A percentile compares a stretch with the other conserved stretches of the same genome.
phyloP scores from a whole-genome alignment of 306 rosid genomes.

The Sicyos edulis region DNA sequence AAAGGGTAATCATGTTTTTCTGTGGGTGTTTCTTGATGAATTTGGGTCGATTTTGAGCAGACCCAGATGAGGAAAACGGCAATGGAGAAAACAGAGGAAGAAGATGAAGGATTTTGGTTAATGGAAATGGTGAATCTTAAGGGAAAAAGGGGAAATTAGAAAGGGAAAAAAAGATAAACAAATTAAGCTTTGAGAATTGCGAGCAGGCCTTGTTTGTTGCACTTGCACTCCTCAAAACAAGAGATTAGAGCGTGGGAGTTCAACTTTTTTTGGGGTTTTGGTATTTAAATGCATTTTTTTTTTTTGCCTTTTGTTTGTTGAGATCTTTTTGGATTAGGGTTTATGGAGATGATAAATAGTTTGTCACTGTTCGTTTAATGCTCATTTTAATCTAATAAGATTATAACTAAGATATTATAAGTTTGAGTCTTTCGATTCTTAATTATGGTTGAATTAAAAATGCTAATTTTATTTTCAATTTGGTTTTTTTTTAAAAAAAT shows the following conservation, averaged over 20 bases:
- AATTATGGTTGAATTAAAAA: too few species aligned
- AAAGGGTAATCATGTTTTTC: conserved; percentile 54
- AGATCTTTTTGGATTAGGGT: conserved; percentile 12
- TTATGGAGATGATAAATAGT: conserved; percentile 30
- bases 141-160: too few species aligned
- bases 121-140: too few species aligned
- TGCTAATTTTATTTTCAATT: too few species aligned
- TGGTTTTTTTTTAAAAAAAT: too few species aligned
- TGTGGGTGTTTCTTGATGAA: not conserved
- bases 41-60: not conserved
- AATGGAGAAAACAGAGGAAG: conserved; percentile 7
- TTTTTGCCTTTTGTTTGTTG: conserved; percentile 1
- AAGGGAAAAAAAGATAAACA: not conserved
- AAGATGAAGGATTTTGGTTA: not conserved
- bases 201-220: conserved; percentile 20
- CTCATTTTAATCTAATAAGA: too few species aligned
- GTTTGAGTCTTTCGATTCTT: too few species aligned
- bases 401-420: too few species aligned
- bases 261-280: conserved; percentile 8
- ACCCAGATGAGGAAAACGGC: conserved; percentile 18
- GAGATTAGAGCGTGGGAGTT: conserved; percentile 16
- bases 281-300: not conserved
- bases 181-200: conserved; percentile 18
- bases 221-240: conserved; percentile 19
- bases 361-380: too few species aligned